phyloP scores from a whole-genome alignment of 2,329 filamentous ascomycete genomes.

The Penicillium sclerotiorum region DNA sequence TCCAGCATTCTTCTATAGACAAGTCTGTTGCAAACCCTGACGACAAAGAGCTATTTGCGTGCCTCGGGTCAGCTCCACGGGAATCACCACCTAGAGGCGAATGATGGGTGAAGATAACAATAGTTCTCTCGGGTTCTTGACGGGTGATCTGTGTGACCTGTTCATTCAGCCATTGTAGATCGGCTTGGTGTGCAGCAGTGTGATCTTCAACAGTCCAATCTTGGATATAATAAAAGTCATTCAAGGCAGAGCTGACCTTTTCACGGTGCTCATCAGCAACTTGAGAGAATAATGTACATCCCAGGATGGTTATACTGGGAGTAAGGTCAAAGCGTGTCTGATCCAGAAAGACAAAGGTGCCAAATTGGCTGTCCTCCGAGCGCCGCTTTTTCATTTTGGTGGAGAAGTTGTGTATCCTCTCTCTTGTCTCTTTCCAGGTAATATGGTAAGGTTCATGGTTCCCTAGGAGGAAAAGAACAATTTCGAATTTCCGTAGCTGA shows the following conservation, averaged over 20 bases:
- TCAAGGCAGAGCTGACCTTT: conserved; percentile 48
- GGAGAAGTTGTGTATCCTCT: conserved; percentile 28
- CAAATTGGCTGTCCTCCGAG: conserved; percentile 16
- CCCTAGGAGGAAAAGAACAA: conserved; percentile 57
- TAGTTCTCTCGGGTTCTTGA: conserved; percentile 36
- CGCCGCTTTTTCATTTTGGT: conserved; percentile 19
- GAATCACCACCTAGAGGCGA: conserved; percentile 34
- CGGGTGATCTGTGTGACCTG: conserved; percentile 34
- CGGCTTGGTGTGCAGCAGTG: conserved; percentile 32
- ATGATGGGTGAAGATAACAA: conserved; percentile 45
- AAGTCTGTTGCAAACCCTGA: conserved; percentile 50
- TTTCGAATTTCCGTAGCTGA: conserved; percentile 53
- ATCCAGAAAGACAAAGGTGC: conserved; percentile 47
- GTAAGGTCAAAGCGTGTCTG: conserved; percentile 43
- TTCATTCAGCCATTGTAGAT: conserved; percentile 44
- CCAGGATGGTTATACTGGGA: conserved; percentile 43
- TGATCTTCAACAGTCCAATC: conserved; percentile 40
- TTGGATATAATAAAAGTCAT: conserved; percentile 56
- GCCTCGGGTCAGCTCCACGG: conserved; percentile 33
- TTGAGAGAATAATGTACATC: conserved; percentile 55
- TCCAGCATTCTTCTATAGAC: conserved; percentile 42
- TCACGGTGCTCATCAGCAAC: conserved; percentile 43
- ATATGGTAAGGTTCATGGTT: conserved; percentile 60
- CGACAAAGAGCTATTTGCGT: conserved; percentile 34
- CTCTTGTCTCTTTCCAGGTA: conserved; percentile 29